Conservation (phyloP, 208 protist genomes). For the Crithidia mellificae region DNA sequence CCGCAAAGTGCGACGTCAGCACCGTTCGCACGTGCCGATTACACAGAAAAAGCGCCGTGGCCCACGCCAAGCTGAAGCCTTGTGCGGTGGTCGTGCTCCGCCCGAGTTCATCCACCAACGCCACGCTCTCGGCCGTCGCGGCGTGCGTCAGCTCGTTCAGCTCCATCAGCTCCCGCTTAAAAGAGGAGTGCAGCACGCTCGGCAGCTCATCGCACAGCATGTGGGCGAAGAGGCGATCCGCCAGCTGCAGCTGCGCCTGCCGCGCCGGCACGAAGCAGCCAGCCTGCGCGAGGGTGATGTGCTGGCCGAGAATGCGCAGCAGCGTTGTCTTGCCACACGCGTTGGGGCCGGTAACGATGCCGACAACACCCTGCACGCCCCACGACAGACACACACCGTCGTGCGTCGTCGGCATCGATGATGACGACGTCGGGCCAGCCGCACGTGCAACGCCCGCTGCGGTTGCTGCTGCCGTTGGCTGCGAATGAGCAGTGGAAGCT, state of each 20-base stretch:
- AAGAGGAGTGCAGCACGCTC: constrained; percentile 59
- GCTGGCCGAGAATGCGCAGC: constrained; percentile 86
- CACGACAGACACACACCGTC: constrained; percentile 26
- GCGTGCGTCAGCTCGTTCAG: constrained; percentile 74
- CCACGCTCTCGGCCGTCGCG: constrained; percentile 91
- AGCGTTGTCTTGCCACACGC: constrained; percentile 94
- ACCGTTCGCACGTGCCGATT: constrained; percentile 37
- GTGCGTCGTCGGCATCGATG: neutral
- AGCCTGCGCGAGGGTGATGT: constrained; percentile 91
- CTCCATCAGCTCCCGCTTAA: constrained; percentile 71
- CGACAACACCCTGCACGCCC: constrained; percentile 39
- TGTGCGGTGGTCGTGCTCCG: constrained; percentile 95
- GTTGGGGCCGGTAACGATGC: constrained; percentile 93
- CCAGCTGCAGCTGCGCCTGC: constrained; percentile 53
- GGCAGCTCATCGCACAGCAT: constrained; percentile 83
- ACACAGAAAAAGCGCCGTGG: constrained; percentile 79
- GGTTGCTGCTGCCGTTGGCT: too few relatives aligned
- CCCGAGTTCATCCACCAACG: constrained; percentile 98
- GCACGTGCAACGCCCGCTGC: too few relatives aligned
- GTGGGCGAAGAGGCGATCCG: constrained; percentile 76
- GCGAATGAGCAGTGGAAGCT: too few relatives aligned
- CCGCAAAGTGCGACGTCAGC: constrained; percentile 58
- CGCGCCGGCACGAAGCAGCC: constrained; percentile 90
- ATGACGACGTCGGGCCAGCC: too few relatives aligned
- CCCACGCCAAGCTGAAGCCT: constrained; percentile 95